Percentiles rank a stretch among this genome's conserved stretches.
phyloP scores from a whole-genome alignment of 2,329 filamentous ascomycete species.

The Sporothrix pseudoabietina region DNA sequence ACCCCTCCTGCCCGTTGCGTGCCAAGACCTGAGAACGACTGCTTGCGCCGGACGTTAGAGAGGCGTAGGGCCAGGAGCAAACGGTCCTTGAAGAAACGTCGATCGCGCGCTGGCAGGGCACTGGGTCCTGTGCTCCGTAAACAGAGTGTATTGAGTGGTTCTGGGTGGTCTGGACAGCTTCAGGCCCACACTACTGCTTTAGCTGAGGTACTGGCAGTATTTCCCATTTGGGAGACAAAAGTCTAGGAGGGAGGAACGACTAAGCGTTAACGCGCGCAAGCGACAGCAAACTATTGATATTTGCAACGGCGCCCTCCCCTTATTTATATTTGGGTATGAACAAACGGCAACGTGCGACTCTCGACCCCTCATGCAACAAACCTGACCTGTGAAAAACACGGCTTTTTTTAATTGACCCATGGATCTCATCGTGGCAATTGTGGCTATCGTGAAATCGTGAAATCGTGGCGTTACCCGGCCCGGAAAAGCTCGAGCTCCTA shows the following conservation, averaged over 20 bases:
- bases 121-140: background rate
- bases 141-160: background rate
- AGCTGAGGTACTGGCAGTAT: background rate
- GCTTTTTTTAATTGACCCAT: background rate
- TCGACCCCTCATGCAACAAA: background rate
- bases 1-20: background rate
- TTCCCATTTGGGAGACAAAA: conserved; percentile 2
- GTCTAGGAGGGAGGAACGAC: background rate
- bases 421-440: background rate
- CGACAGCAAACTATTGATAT: conserved; percentile 3
- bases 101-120: background rate
- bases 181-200: background rate
- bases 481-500: background rate
- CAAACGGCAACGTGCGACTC: background rate
- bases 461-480: background rate
- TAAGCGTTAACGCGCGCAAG: background rate
- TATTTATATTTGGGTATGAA: background rate
- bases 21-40: conserved; percentile 2
- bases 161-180: background rate
- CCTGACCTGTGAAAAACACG: background rate
- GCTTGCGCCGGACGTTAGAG: background rate
- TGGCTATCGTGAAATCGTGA: too few relatives aligned
- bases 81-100: background rate
- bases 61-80: background rate
- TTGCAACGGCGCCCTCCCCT: background rate